A percentile compares a stretch with the other conserved stretches of the same genome.
These are phyloP conservation scores for Blumeria graminis DNA, from an alignment of 2,329 filamentous ascomycete species.

Conservation along the genomic window DNA sequence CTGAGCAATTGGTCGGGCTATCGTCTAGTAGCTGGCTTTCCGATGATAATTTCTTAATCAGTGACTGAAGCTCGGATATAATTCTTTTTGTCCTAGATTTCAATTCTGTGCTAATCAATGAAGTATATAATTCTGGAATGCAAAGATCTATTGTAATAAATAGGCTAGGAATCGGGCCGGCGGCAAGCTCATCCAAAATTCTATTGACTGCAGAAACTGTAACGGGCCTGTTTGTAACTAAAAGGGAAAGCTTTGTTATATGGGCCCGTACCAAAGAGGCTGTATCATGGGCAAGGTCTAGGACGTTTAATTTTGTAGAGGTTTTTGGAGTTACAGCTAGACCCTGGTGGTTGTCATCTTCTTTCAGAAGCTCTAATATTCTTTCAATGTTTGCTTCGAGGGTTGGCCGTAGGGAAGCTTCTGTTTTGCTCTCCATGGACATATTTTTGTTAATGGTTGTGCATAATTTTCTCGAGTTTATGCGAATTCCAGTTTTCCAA, in stretches of 20 bases:
- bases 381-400: too few relatives aligned
- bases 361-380: too few relatives aligned
- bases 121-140: conserved; percentile 34
- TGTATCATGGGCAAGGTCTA: conserved; percentile 47
- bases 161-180: conserved; percentile 49
- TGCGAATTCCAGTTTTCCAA: too few relatives aligned
- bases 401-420: too few relatives aligned
- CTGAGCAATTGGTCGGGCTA: conserved; percentile 22
- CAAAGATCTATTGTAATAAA: conserved; percentile 47
- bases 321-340: too few relatives aligned
- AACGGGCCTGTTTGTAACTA: conserved; percentile 71
- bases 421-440: too few relatives aligned
- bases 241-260: conserved; percentile 64
- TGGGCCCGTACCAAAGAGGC: conserved; percentile 57
- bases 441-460: too few relatives aligned
- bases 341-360: too few relatives aligned
- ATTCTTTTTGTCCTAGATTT: conserved; percentile 32
- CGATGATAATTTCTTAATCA: conserved; percentile 34
- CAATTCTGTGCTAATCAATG: conserved; percentile 37
- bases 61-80: conserved; percentile 33
- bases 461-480: too few relatives aligned
- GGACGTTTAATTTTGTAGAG: conserved; percentile 22
- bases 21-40: conserved; percentile 29
- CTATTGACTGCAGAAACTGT: conserved; percentile 50
- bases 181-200: conserved; percentile 47